Conservation (phyloP, 2,329 filamentous ascomycete species). For the Calycina marina region DNA sequence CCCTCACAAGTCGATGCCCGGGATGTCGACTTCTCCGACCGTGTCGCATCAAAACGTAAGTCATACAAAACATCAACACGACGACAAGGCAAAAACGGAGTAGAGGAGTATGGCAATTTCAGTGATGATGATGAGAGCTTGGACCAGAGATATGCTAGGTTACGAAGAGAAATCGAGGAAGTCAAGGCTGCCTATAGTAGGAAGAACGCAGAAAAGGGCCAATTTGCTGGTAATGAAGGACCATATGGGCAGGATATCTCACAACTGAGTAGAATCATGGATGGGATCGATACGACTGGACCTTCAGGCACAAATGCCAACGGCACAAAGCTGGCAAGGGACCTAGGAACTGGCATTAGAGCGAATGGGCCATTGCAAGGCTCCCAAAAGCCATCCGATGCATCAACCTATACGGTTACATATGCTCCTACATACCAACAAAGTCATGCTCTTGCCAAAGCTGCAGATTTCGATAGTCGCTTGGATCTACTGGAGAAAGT, state of each 20-base stretch:
- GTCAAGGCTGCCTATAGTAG: conserved; percentile 44
- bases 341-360: conserved; percentile 17
- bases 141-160: conserved; percentile 62
- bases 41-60: conserved; percentile 67
- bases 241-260: conserved; percentile 41
- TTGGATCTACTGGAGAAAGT: conserved; percentile 66
- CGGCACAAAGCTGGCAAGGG: conserved; percentile 18
- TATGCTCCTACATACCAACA: conserved; percentile 51
- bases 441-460: conserved; percentile 59
- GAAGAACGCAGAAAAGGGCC: conserved; percentile 31
- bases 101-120: conserved; percentile 55
- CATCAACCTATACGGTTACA: conserved; percentile 46
- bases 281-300: conserved; percentile 38
- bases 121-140: conserved; percentile 69
- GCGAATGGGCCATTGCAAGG: conserved; percentile 16
- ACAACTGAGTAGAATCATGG: conserved; percentile 57
- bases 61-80: conserved; percentile 67
- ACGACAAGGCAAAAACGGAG: conserved; percentile 48
- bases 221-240: conserved; percentile 24
- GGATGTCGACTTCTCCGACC: conserved; percentile 79
- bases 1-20: conserved; percentile 61
- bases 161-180: conserved; percentile 72
- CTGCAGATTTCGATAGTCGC: conserved; percentile 76
- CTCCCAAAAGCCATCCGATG: conserved; percentile 13
- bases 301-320: conserved; percentile 6